phyloP scores from a whole-genome alignment of 352 stramenopile genomes.

The Globisporangium okanoganense region DNA sequence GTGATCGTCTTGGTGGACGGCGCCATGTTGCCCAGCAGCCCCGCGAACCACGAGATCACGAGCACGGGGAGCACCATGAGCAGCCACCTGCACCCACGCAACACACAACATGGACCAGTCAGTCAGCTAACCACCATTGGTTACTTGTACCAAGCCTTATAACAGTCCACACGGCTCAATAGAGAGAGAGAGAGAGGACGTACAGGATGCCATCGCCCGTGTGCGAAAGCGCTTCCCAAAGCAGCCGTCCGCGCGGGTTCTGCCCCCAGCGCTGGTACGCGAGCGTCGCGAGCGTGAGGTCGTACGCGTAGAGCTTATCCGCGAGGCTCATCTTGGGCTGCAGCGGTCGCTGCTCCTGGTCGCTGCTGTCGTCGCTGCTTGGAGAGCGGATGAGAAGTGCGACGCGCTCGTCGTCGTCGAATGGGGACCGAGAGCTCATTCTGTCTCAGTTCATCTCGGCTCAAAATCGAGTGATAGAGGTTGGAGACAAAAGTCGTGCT shows the following conservation, averaged over 20 bases:
- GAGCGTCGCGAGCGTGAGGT: conserved; percentile 68
- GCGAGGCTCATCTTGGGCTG: conserved; percentile 41
- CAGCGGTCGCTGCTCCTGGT: background rate
- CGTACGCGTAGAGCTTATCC: conserved; percentile 64
- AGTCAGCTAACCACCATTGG: background rate
- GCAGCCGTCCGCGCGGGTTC: conserved; percentile 33
- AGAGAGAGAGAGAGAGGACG: conserved; percentile 11
- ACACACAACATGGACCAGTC: background rate
- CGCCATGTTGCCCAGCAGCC: conserved; percentile 25
- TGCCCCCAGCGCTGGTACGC: conserved; percentile 66
- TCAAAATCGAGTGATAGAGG: background rate
- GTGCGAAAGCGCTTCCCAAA: conserved; percentile 78
- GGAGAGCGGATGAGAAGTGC: conserved; percentile 8
- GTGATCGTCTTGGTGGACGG: conserved; percentile 27
- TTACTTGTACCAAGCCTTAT: background rate
- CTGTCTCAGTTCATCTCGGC: background rate
- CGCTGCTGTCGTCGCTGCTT: background rate
- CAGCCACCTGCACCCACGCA: conserved; percentile 38
- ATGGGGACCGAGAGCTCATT: background rate
- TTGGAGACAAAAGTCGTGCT: too few species aligned
- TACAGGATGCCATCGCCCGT: conserved; percentile 83
- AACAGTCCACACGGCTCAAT: background rate
- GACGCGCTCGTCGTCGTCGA: conserved; percentile 7
- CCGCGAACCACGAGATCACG: conserved; percentile 27
- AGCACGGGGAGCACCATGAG: conserved; percentile 49